A percentile compares a stretch with the other conserved stretches of the same genome.
phyloP scores from a whole-genome alignment of 176 grass and related monocot genomes.

The Otatea glauca region DNA sequence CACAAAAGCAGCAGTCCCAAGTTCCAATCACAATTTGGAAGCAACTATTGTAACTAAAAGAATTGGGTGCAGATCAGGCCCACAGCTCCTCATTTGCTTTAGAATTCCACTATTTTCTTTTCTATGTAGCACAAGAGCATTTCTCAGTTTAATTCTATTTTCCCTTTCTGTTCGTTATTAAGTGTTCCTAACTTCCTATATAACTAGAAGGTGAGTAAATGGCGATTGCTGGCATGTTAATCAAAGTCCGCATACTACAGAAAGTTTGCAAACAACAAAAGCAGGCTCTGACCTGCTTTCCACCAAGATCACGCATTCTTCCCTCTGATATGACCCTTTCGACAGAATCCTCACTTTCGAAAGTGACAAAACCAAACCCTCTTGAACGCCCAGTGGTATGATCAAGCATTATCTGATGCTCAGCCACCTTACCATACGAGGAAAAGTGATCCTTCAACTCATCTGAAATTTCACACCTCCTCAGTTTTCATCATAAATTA shows the following conservation, averaged over 20 bases:
- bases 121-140: slow-evolving; percentile 7
- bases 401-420: slow-evolving; percentile 98
- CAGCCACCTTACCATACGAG: slow-evolving; percentile 72
- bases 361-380: slow-evolving; percentile 98
- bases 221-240: not conserved
- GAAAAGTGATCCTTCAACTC: slow-evolving; percentile 94
- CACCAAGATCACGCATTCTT: slow-evolving; percentile 93
- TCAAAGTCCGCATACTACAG: not conserved
- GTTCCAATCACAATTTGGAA: not conserved
- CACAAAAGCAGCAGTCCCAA: not conserved
- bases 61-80: not conserved
- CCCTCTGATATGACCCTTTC: slow-evolving; percentile 92
- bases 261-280: slow-evolving; percentile 1
- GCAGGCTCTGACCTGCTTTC: slow-evolving; percentile 74
- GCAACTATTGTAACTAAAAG: not conserved
- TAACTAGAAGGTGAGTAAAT: not conserved
- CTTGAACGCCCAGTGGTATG: slow-evolving; percentile 90
- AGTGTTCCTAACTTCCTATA: not conserved
- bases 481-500: slow-evolving; percentile 31
- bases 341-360: slow-evolving; percentile 89
- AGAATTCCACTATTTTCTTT: not conserved
- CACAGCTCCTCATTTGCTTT: not conserved
- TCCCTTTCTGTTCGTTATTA: not conserved
- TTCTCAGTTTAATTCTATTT: not conserved
- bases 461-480: slow-evolving; percentile 62